phyloP scores from a whole-genome alignment of 495 filamentous ascomycete species.

The Penicillium roqueforti region DNA sequence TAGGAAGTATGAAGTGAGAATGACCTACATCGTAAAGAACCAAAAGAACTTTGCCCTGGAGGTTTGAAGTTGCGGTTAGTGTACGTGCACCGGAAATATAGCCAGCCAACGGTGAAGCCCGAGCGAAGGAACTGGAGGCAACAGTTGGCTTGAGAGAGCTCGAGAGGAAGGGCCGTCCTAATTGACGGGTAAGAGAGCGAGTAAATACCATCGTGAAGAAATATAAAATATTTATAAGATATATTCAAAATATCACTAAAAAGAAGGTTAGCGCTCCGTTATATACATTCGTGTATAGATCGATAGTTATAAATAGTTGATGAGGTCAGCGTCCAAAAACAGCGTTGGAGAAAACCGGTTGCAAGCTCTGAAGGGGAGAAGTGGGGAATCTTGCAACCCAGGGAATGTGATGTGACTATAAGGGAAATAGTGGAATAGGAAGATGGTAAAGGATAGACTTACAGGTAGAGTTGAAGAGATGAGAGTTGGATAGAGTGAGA shows the following conservation, averaged over 20 bases:
- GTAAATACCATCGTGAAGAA: conserved; percentile 67
- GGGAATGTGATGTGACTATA: not conserved
- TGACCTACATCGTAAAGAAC: conserved; percentile 71
- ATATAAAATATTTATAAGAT: conserved; percentile 18
- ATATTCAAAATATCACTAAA: conserved; percentile 3
- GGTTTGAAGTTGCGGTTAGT: conserved; percentile 54
- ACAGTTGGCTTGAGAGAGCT: conserved; percentile 22
- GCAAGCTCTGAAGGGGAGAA: conserved; percentile 8
- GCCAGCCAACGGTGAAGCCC: conserved; percentile 34
- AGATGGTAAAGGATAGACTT: not conserved
- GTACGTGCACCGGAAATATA: conserved; percentile 39
- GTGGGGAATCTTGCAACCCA: conserved; percentile 16
- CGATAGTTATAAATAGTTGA: conserved; percentile 8
- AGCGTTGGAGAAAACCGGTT: conserved; percentile 19
- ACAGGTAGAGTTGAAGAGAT: not conserved
- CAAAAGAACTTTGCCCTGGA: conserved; percentile 70
- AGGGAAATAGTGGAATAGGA: not conserved
- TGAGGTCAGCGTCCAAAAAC: conserved; percentile 17
- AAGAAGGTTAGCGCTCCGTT: conserved; percentile 13
- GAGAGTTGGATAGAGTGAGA: not conserved
- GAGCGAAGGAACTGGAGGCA: conserved; percentile 19
- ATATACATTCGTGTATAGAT: too few relatives aligned
- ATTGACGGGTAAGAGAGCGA: conserved; percentile 53
- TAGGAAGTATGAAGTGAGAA: not conserved
- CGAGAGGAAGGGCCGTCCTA: conserved; percentile 54